Evolutionary conservation across 306 rosid genomes (phyloP), one percentile per base, ranked within the genome.

Genomic region (Purshia tridentata): DNA sequence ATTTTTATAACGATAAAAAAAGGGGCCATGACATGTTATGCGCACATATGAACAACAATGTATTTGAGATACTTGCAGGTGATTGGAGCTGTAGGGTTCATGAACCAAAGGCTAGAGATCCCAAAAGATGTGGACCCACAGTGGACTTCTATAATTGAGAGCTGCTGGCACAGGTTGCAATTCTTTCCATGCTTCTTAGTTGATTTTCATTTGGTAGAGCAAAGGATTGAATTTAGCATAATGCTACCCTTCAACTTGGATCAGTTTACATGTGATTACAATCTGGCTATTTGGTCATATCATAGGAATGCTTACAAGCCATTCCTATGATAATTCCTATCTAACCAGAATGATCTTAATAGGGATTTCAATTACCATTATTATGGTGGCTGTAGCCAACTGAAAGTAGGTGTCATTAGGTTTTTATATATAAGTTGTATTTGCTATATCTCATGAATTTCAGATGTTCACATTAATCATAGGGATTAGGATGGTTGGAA

Each of bases 1-100:
- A 12, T 14, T 8, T 48, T 48, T 9, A 2, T 63, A 42, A 42
- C 40, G 59, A 37, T 14, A 37, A 29, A 7, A 39, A 4, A 39
- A 41, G 35, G 16, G 68, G 15, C 68, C 10, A n/a, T 29, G 56
- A 20, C 35, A 14, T 55, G 42, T 22, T 48, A 16, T 16, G 58
- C 71, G 75, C 85, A 68, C 60, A 72, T 82, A 81, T 86, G 86
- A 91, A 77, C 78, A 85, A 22, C 50, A 65, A 46, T 80, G 76
- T 65, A 53, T 83, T 81, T 86, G 78, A 86, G 82, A 76, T 74
- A 64, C 67, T 73, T 85, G 85, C 92, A 95, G 99, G 99, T 95
- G 68, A 87, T 95, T 81, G 99, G 98, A 73, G 99, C 99, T 77
- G 99, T 95, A 8, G 99, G 99, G 80, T 95, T 95, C 85, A 95